Evolutionary conservation across 768 basidiomycete genomes (phyloP), one percentile per base, ranked within the genome.

Genomic region (Trametes elegans): DNA sequence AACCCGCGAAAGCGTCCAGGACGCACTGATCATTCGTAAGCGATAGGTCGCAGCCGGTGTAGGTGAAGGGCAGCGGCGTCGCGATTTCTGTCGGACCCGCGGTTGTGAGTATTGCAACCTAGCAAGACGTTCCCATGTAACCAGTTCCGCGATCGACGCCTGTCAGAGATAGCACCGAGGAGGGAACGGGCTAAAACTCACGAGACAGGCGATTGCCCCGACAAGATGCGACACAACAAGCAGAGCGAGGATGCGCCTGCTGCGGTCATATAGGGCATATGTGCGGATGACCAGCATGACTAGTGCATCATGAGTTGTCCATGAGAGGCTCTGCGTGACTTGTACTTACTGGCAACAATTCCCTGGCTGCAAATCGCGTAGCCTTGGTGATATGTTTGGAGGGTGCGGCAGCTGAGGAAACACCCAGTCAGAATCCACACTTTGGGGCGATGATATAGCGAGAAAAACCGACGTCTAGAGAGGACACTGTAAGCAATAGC

Each of bases 261-360:
- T 65, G 16, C 65, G 60, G n/a, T 55, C 49, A 46, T 66, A 66
- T 45, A 68, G 44, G 1, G 65, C 65, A 18, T 63, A 66, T 16
- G 64, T 63, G 10, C 66, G 60, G 40, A 65, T 53, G 3, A 59
- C 18, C 14, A 67, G 59, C 21, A 64, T 50, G 14, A 57, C 66
- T 66, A 39, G 9, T 2, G 21, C 16, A 4, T 16, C 4, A 7
- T 38, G 14, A 38, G 27, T 29, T 5, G 8, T 13, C 45, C 19
- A 5, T 7, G 2, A 19, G 5, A n/a, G 34, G 34, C 32, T 43
- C 51, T 8, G 24, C 13, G 14, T n/a, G 31, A n/a, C 2, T 3
- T 21, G 26, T 10, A 45, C 53, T 10, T 38, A 61, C 60, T 31
- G 13, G 56, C 55, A 2, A 60, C 53, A 26, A 55, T 44, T 3